Conservation (phyloP, 208 protist genomes). For the Leishmania amazonensis region DNA sequence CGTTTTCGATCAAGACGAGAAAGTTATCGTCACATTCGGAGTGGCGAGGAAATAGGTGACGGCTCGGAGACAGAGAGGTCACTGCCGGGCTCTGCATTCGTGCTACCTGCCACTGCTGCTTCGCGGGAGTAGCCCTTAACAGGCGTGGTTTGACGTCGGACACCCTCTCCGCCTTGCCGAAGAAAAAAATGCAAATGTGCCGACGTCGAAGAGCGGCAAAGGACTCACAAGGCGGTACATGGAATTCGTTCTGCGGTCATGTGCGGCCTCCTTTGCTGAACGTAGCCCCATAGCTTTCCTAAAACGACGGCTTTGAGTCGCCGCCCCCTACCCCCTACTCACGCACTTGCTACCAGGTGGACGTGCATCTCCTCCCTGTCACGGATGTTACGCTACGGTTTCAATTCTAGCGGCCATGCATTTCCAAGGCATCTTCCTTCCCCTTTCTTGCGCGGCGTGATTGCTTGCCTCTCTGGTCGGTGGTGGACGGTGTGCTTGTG, state of each 20-base stretch:
- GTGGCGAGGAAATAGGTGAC: not conserved
- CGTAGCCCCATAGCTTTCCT: not conserved
- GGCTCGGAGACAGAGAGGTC: not conserved
- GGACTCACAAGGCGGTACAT: not conserved
- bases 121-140: not conserved
- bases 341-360: not conserved
- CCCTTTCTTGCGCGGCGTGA: not conserved
- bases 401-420: not conserved
- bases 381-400: not conserved
- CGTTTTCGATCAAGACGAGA: not conserved
- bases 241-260: not conserved
- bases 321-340: not conserved
- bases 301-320: not conserved
- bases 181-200: not conserved
- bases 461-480: not conserved
- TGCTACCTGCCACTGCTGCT: not conserved
- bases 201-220: not conserved
- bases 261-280: not conserved
- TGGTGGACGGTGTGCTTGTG: not conserved
- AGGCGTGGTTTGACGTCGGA: not conserved
- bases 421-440: not conserved
- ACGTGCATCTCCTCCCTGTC: not conserved
- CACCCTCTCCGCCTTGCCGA: not conserved
- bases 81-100: not conserved
- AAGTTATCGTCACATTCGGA: not conserved